phyloP scores from a whole-genome alignment of 805 yeast species.

The Yamadazyma paraphyllophila region DNA sequence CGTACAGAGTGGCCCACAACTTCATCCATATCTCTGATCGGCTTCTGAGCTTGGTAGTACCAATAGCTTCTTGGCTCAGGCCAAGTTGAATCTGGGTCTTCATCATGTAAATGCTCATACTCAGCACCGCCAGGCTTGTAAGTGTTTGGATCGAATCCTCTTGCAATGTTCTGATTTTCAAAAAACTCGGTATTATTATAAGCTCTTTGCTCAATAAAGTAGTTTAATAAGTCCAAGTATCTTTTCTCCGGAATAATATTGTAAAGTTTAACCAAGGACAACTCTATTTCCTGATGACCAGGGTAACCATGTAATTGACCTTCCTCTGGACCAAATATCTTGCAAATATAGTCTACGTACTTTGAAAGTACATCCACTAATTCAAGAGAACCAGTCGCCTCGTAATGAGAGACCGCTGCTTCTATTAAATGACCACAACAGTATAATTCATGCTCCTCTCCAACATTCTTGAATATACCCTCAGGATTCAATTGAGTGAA shows the following conservation, averaged over 20 bases:
- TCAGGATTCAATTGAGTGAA: conserved; percentile 22
- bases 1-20: conserved; percentile 23
- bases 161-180: conserved; percentile 14
- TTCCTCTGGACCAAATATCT: conserved; percentile 18
- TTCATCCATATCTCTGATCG: conserved; percentile 15
- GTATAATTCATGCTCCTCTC: conserved; percentile 15
- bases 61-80: conserved; percentile 18
- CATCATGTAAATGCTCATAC: neutral
- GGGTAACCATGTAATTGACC: conserved; percentile 20
- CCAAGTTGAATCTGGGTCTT: conserved; percentile 4
- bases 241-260: conserved; percentile 16
- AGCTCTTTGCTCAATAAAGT: conserved; percentile 22
- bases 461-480: conserved; percentile 24
- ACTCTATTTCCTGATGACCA: conserved; percentile 25
- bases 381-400: conserved; percentile 15
- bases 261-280: conserved; percentile 20
- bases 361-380: conserved; percentile 16
- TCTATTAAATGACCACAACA: conserved; percentile 25
- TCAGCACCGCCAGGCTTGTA: conserved; percentile 4
- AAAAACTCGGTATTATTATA: conserved; percentile 18
- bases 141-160: conserved; percentile 16
- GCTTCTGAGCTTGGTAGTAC: conserved; percentile 21
- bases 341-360: conserved; percentile 18
- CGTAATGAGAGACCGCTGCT: conserved; percentile 20
- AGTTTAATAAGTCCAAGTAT: conserved; percentile 17